Evolutionary conservation across 2,329 filamentous ascomycete species (phyloP).

Genomic region (Aspergillus pseudonomiae): DNA sequence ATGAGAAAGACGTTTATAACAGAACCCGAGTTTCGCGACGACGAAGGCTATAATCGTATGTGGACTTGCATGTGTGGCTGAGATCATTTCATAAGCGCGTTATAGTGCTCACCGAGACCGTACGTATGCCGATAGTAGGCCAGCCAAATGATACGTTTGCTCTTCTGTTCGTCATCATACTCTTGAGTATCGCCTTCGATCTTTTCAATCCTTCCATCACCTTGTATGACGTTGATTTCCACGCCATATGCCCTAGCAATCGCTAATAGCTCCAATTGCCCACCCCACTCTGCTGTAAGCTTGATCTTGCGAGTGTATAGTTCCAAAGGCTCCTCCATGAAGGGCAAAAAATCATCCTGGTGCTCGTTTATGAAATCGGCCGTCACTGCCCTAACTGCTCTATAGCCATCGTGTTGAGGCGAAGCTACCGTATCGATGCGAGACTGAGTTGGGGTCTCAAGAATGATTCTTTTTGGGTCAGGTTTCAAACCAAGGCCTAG

Average conservation of each 20-base stretch:
- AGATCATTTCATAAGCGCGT: constrained; percentile 68
- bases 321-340: constrained; percentile 78
- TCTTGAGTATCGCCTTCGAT: constrained; percentile 57
- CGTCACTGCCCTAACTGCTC: constrained; percentile 68
- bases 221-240: constrained; percentile 81
- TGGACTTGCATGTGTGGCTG: background rate
- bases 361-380: constrained; percentile 76
- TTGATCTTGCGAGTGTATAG: constrained; percentile 75
- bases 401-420: constrained; percentile 59
- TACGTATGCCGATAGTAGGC: constrained; percentile 95
- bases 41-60: constrained; percentile 18
- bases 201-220: constrained; percentile 75
- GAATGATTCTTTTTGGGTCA: constrained; percentile 38
- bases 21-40: background rate
- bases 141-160: constrained; percentile 73
- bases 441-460: constrained; percentile 34
- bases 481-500: constrained; percentile 44
- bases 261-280: constrained; percentile 85
- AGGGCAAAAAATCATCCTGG: constrained; percentile 79
- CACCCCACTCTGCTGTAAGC: constrained; percentile 94
- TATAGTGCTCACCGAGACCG: constrained; percentile 95
- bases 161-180: constrained; percentile 41
- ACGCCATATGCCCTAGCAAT: constrained; percentile 79
- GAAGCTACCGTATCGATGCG: constrained; percentile 36
- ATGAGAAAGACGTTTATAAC: background rate